These are phyloP conservation scores for Thozetella sp. DNA, from an alignment of 495 filamentous ascomycete species.

Conservation along the genomic window DNA sequence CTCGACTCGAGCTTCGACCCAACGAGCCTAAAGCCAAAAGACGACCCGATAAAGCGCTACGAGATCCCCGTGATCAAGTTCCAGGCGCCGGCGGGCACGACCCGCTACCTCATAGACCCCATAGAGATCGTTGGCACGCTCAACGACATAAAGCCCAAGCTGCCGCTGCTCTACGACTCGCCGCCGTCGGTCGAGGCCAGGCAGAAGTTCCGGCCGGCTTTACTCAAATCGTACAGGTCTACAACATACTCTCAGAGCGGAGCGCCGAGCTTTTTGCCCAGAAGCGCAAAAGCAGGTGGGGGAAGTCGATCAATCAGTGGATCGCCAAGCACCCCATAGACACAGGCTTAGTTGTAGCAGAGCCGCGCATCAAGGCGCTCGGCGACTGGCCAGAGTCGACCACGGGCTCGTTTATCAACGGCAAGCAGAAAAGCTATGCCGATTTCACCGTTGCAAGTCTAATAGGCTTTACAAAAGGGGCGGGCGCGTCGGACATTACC, in stretches of 20 bases:
- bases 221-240: background rate
- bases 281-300: constrained; percentile 5
- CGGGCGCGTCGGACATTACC: background rate
- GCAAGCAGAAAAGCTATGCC: background rate
- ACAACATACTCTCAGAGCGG: background rate
- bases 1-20: constrained; percentile 5
- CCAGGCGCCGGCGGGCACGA: constrained; percentile 1
- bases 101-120: background rate
- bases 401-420: constrained; percentile 2
- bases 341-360: background rate
- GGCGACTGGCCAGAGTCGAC: constrained; percentile 3
- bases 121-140: background rate
- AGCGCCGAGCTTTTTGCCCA: constrained; percentile 3
- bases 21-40: constrained; percentile 6
- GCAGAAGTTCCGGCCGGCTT: background rate
- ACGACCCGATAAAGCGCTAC: constrained; percentile 8
- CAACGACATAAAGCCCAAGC: constrained; percentile 1
- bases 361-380: constrained; percentile 2
- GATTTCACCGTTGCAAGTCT: constrained; percentile 2
- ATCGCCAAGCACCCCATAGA: background rate
- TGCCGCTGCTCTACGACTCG: background rate
- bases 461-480: background rate
- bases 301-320: constrained; percentile 6
- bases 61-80: constrained; percentile 9
- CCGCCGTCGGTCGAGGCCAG: constrained; percentile 1